These are phyloP conservation scores for Ophiocordyceps camponoti-floridani DNA, from an alignment of 2,329 filamentous ascomycete species.

Conservation along the genomic window DNA sequence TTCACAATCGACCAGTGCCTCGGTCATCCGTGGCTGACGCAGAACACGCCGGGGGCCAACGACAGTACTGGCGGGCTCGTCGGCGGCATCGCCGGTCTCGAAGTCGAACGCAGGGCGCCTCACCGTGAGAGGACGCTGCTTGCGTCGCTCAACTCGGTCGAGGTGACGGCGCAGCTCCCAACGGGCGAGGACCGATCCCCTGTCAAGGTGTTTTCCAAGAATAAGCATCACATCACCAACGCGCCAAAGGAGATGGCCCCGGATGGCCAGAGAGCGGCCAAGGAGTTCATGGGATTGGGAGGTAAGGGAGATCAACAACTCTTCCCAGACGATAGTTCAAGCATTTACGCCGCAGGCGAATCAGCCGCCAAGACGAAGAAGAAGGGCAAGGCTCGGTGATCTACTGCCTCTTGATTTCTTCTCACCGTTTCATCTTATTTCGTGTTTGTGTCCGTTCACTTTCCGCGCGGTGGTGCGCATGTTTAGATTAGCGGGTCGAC, in stretches of 20 bases:
- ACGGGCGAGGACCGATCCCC: conserved; percentile 36
- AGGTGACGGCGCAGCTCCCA: conserved; percentile 33
- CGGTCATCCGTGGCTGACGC: conserved; percentile 74
- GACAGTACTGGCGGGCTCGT: conserved; percentile 90
- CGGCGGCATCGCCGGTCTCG: conserved; percentile 64
- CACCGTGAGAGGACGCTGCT: conserved; percentile 73
- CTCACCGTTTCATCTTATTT: not conserved
- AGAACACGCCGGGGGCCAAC: conserved; percentile 38
- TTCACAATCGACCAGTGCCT: conserved; percentile 85
- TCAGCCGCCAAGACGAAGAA: conserved; percentile 11
- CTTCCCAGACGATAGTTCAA: conserved; percentile 44
- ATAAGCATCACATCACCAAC: conserved; percentile 24
- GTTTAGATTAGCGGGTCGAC: too few relatives aligned
- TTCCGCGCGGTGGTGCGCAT: too few relatives aligned
- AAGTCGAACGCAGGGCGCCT: conserved; percentile 68
- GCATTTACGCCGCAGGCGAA: conserved; percentile 25
- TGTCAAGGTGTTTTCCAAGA: conserved; percentile 63
- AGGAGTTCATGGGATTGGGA: conserved; percentile 71
- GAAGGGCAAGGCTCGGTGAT: conserved; percentile 9
- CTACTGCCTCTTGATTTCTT: not conserved
- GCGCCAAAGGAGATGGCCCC: conserved; percentile 44
- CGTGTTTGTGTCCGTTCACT: too few relatives aligned
- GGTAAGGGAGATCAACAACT: conserved; percentile 70
- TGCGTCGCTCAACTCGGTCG: conserved; percentile 60
- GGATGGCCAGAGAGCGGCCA: conserved; percentile 44